Base-by-base conservation (phyloP, 768 basidiomycete species). In the Collybia sp. region DNA sequence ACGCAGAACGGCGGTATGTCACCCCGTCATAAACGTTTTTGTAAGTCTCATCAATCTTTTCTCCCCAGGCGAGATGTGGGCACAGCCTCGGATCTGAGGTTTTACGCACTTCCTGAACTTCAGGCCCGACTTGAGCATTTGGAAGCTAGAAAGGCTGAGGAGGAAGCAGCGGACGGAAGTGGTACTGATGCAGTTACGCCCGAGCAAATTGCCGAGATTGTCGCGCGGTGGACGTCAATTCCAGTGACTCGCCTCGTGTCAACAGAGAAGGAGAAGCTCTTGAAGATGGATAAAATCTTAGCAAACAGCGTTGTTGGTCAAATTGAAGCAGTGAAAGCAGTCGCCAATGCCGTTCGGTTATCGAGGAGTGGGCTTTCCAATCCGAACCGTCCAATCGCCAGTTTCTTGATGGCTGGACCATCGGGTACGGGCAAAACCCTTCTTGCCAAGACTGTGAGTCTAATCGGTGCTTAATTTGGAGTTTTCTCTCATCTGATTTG, bases 341-440 rank as follows among this genome's bases (percentile, higher is more conserved):
- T 97, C 30, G 87, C 93, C 9, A 93, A 95, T 60, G 95, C 95
- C 2, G 88, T 98, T 54, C 80, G 95, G 39, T 67, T 98, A 36
- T 94, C 92, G 18, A 79, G 95, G 42, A 92, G 90, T 55, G 95
- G 95, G n/a, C 71, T 99, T n/a, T 77, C 88, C 36, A 91, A 94
- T 60, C 79, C 88, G 30, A 75, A 85, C 39, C 70, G 92, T 41
- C 95, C 95, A 4, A 86, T 96, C 47, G 93, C 95, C 0, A 90
- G 86, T 56, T 96, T 96, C 71, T 67, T 97, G 45, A 88, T 96
- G 77, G 85, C 85, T 6, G 90, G 90, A n/a, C 90, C 91, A 30
- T 88, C 87, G 4, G 92, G 92, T 17, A 93, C 89, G 3, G 90
- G 89, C 35, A 92, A 98, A 70, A 95, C 93, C 0, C 71, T 93